A percentile compares a stretch with the other conserved stretches of the same genome.
Conservation (phyloP, 2,329 filamentous ascomycete genomes). For the Zymoseptoria crescenta region DNA sequence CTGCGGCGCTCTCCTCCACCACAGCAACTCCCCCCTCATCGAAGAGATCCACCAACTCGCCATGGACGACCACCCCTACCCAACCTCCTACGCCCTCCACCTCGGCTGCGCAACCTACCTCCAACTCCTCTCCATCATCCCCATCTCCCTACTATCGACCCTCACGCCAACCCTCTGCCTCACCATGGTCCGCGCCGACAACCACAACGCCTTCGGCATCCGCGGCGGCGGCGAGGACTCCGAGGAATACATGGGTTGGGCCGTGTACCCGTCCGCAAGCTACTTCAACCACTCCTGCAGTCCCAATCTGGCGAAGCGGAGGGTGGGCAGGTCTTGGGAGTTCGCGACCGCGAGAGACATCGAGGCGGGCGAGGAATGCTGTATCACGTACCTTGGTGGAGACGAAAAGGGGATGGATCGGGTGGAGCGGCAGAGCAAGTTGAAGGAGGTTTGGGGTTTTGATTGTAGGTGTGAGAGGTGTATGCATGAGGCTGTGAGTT, state of each 20-base stretch:
- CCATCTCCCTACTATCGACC: conserved; percentile 27
- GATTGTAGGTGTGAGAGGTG: conserved; percentile 38
- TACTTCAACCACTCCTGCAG: conserved; percentile 44
- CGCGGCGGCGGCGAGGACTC: conserved; percentile 33
- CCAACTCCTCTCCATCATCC: conserved; percentile 37
- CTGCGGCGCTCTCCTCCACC: conserved; percentile 31
- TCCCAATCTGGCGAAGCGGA: conserved; percentile 37
- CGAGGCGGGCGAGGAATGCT: conserved; percentile 35
- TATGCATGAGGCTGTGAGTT: conserved; percentile 3
- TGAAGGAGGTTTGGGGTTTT: conserved; percentile 41
- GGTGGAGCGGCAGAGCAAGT: conserved; percentile 30
- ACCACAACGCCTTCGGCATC: conserved; percentile 43
- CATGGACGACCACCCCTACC: conserved; percentile 36
- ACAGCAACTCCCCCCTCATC: conserved; percentile 26
- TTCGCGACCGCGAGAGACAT: conserved; percentile 34
- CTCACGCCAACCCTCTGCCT: conserved; percentile 31
- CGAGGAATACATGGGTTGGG: conserved; percentile 43
- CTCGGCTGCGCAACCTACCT: conserved; percentile 35
- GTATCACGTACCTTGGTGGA: conserved; percentile 43
- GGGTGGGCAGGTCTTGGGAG: conserved; percentile 35
- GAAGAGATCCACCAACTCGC: conserved; percentile 32
- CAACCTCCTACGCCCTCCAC: conserved; percentile 32
- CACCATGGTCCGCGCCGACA: conserved; percentile 33
- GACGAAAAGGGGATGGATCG: conserved; percentile 37
- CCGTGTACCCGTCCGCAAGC: conserved; percentile 39